Evolutionary conservation across 139 green algal species (phyloP), one percentile per base, ranked within the genome.

Genomic region (Micromonas commoda): DNA sequence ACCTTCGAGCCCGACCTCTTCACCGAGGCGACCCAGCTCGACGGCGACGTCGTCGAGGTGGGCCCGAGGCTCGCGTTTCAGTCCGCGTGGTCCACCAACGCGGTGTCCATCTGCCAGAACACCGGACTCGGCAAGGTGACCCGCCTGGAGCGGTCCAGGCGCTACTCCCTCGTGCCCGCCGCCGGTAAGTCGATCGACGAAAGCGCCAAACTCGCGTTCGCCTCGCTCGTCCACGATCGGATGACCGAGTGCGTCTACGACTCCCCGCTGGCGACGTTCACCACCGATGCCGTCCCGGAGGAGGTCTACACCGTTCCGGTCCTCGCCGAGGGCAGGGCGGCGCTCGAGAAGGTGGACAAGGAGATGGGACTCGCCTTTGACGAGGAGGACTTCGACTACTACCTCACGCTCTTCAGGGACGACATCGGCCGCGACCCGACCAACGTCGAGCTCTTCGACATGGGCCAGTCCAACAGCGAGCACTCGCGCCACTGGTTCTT

Each of bases 381-480:
- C 71, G 93, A 97, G 29, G 94, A 90, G 91, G 95, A 99, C 85
- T 53, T 83, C 37, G 81, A 86, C 66, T 88, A 79, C 66, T 88
- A 88, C 76, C 81, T 79, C 20, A 71, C 21, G 29, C 64, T 88
- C 51, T 88, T 88, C 86, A 51, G 76, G 1, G 85, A 96, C 19
- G 90, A 97, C 79, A 90, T 99, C 81, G 89, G 90, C 68, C 88
- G 95, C 28, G 86, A 99, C 87, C 95, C 95, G 77, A 99, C 95
- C 67, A 97, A 95, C 73, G 95, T 99, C 51, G 95, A 99, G 89
- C 92, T 99, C 0, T 99, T 99, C 82, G 95, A 99, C 89, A 97
- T 99, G 33, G 95, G 91, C 23, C 95, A 98, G 88, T 94, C 87
- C 80, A 97, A 96, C 89, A 90, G 80, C 19, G 89, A 96, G 77